phyloP scores from a whole-genome alignment of 2,329 filamentous ascomycete genomes.

The Pseudocercospora ulei region DNA sequence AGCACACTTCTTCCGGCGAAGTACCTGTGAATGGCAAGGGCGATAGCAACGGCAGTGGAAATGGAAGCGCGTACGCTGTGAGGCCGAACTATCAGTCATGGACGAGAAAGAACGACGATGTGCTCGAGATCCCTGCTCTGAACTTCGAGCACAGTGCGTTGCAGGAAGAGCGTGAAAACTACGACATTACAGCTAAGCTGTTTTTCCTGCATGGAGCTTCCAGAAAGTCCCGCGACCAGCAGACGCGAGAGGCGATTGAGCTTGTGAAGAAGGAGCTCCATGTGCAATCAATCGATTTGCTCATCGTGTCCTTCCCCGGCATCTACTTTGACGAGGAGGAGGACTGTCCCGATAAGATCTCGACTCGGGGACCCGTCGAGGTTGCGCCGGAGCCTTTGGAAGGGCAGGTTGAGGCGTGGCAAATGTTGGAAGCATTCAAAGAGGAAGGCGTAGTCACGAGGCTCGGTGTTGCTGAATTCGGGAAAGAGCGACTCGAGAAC shows the following conservation, averaged over 20 bases:
- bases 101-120: constrained; percentile 57
- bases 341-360: constrained; percentile 54
- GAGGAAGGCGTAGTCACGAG: constrained; percentile 59
- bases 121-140: constrained; percentile 56
- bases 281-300: constrained; percentile 66
- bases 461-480: constrained; percentile 85
- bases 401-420: constrained; percentile 57
- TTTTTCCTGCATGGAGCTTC: constrained; percentile 67
- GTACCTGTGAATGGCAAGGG: constrained; percentile 1
- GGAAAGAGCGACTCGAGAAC: constrained; percentile 66
- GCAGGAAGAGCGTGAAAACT: constrained; percentile 69
- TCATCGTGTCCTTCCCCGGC: constrained; percentile 87
- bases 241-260: constrained; percentile 68
- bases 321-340: constrained; percentile 90
- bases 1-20: constrained; percentile 19
- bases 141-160: constrained; percentile 62
- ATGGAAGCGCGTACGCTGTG: constrained; percentile 13
- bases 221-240: constrained; percentile 46
- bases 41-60: constrained; percentile 20
- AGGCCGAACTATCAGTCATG: constrained; percentile 47
- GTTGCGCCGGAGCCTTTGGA: constrained; percentile 50
- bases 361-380: constrained; percentile 34
- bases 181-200: constrained; percentile 91
- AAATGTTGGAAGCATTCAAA: constrained; percentile 62
- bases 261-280: constrained; percentile 72